Conservation (phyloP, 176 grass and related monocot genomes). For the Oryza longistaminata region DNA sequence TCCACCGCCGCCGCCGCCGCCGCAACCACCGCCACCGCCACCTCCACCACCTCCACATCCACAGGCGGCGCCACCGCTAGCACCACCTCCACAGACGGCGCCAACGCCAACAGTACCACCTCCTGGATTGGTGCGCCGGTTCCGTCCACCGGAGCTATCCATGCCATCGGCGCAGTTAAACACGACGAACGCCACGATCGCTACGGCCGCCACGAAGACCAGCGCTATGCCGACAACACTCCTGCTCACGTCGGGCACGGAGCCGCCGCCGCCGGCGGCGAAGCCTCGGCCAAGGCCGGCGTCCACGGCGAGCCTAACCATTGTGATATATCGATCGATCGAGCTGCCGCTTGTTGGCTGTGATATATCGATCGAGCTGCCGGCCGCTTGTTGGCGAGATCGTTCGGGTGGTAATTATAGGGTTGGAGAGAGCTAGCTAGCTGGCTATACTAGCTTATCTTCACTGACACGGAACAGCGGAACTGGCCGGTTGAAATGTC, state of each 20-base stretch:
- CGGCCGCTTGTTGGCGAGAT: no score
- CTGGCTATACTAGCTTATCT: no score
- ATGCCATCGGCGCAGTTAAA: neutral
- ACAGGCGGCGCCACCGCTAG: neutral
- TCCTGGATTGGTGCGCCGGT: neutral
- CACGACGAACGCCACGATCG: conserved; percentile 6
- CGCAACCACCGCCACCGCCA: no score
- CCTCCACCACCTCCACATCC: neutral
- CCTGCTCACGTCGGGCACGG: neutral
- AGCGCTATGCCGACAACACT: neutral
- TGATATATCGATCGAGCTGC: no score
- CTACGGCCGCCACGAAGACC: neutral
- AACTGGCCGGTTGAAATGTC: no score
- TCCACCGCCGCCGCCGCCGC: no score
- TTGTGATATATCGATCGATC: neutral
- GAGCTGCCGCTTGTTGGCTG: neutral
- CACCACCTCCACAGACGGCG: neutral
- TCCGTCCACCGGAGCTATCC: neutral
- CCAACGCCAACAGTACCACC: neutral
- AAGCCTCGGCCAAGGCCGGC: neutral
- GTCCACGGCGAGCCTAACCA: neutral
- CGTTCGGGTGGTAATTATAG: no score
- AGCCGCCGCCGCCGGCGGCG: neutral
- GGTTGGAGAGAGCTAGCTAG: no score
- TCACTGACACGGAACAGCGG: no score